Conservation (phyloP, 1,284 basidiomycete species). For the Rhodotorula sp. region DNA sequence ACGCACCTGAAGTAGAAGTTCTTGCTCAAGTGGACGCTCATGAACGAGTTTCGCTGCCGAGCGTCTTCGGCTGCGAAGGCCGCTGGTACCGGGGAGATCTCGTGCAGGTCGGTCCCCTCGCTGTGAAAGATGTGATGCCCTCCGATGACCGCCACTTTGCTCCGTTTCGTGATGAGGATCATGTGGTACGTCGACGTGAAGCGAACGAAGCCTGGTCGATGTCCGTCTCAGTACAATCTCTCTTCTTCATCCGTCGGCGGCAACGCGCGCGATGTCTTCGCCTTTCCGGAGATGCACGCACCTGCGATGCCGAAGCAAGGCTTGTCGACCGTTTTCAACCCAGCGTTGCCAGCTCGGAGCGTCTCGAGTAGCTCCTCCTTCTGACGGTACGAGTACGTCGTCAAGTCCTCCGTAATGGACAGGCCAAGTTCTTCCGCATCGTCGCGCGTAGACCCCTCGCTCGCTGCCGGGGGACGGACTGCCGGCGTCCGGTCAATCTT, state of each 20-base stretch:
- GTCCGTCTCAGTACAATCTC: no score
- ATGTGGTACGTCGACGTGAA: conserved; percentile 93
- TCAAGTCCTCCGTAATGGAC: conserved; percentile 76
- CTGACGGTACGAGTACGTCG: conserved; percentile 81
- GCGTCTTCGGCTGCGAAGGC: conserved; percentile 40
- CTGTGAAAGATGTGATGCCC: conserved; percentile 98
- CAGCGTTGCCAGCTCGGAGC: conserved; percentile 91
- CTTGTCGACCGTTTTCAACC: conserved; percentile 75
- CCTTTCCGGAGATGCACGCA: background rate
- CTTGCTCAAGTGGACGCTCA: conserved; percentile 95
- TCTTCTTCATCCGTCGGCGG: no score
- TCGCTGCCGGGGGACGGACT: background rate
- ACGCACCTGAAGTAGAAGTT: conserved; percentile 96
- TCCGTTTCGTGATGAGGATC: conserved; percentile 79
- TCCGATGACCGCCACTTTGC: conserved; percentile 87
- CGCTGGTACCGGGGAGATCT: conserved; percentile 52
- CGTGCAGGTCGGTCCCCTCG: conserved; percentile 82
- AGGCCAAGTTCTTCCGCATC: conserved; percentile 47
- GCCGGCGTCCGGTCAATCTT: conserved; percentile 69
- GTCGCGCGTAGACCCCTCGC: background rate
- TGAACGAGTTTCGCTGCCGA: conserved; percentile 81
- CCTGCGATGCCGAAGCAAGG: conserved; percentile 47
- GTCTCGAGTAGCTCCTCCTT: conserved; percentile 87
- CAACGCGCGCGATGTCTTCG: no score
- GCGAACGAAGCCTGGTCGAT: conserved; percentile 70